Evolutionary conservation across 495 filamentous ascomycete species (phyloP).

Genomic region (Lichenothelia convexa): DNA sequence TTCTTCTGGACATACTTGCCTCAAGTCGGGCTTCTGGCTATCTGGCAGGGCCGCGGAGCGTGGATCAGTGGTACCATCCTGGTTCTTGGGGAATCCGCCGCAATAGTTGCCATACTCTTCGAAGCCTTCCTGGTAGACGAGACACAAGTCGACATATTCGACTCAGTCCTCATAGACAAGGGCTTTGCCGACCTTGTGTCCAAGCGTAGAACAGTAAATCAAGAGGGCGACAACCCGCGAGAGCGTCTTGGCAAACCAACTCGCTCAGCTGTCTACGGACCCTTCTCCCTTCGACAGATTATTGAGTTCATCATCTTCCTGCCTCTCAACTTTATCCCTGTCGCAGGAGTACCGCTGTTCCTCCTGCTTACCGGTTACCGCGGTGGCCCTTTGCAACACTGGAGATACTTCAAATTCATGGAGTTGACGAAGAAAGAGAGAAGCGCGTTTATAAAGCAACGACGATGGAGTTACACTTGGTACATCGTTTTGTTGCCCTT

Average conservation of each 20-base stretch:
- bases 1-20: constrained; percentile 42
- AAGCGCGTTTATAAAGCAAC: constrained; percentile 31
- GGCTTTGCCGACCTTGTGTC: constrained; percentile 38
- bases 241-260: constrained; percentile 40
- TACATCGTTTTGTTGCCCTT: constrained; percentile 15
- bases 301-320: constrained; percentile 29
- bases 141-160: constrained; percentile 50
- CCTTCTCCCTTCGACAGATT: constrained; percentile 33
- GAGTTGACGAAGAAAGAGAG: constrained; percentile 38
- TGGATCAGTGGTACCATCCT: constrained; percentile 47
- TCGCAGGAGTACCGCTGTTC: constrained; percentile 44
- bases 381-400: constrained; percentile 47
- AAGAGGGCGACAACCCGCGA: constrained; percentile 27
- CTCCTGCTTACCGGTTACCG: constrained; percentile 43
- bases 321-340: constrained; percentile 47
- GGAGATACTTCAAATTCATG: constrained; percentile 44
- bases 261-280: constrained; percentile 38
- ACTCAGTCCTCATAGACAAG: constrained; percentile 41
- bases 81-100: constrained; percentile 47
- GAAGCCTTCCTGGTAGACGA: constrained; percentile 54
- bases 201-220: constrained; percentile 34
- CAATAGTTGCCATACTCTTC: constrained; percentile 41
- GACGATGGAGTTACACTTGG: constrained; percentile 44
- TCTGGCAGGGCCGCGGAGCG: constrained; percentile 34
- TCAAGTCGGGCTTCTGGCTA: constrained; percentile 42